Base-by-base conservation (phyloP, 768 basidiomycete genomes). In the Suillus discolor region DNA sequence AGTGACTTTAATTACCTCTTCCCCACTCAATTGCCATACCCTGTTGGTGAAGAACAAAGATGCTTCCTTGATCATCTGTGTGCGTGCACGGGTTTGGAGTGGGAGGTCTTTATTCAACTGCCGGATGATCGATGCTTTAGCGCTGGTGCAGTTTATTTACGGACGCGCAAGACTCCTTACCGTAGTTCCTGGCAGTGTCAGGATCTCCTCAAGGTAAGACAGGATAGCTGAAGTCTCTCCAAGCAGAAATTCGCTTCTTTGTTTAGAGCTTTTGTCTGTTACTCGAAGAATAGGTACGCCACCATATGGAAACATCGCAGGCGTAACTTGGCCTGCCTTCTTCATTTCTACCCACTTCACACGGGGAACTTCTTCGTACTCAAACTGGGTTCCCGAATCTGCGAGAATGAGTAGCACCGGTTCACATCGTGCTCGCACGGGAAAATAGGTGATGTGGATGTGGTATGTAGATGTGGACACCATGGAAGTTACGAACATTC, bases 211-310 rank as follows among this genome's bases (percentile, higher is more conserved):
- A 7, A 74, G 64, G 57, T 62, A 74, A 38, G 69, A 25, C 61
- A 74, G 31, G 23, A 74, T 74, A 28, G 71, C 73, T 28, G 71
- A 66, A 3, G 73, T 76, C 47, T 75, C 73, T 36, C 66, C 73
- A 13, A 74, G 39, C 6, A 73, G 54, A 20, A 73, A 62, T 8
- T 70, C 71, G 12, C 66, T 42, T 3, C 13, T n/a, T 25, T 44
- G 38, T 49, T 59, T 64, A 45, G 31, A 64, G 59, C 64, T 51
- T 36, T 61, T 67, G 65, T 68, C 44, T 39, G 45, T 73, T 36
- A 73, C 68, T 11, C 68, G 73, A 39, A 75, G 54, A 44, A 76
- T 69, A 9, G 73, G 73, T n/a, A 74, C 11, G 16, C 62, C 67
- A 57, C 72, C 66, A 23, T 67, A 76, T 44, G 73, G 74, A 65